Evolutionary conservation across 768 basidiomycete species (phyloP).

Genomic region (Russula dissimulans): DNA sequence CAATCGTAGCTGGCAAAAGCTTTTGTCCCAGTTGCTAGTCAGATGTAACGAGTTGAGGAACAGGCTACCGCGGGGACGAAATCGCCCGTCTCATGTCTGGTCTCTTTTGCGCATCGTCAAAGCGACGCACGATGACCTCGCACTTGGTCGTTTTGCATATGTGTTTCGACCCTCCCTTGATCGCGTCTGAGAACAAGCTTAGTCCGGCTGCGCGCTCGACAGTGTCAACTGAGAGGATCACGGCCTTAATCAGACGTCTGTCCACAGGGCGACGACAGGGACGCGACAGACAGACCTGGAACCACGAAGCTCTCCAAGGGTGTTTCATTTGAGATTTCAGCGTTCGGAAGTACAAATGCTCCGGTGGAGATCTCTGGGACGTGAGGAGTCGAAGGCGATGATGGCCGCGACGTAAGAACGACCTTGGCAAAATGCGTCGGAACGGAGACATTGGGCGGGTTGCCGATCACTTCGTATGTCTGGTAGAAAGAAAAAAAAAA

Average conservation of each 20-base stretch:
- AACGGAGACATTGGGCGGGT: conserved; percentile 81
- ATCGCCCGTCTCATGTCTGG: conserved; percentile 43
- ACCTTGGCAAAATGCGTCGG: conserved; percentile 99
- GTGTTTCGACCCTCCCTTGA: conserved; percentile 69
- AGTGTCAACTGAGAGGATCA: conserved; percentile 56
- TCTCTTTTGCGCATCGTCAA: conserved; percentile 83
- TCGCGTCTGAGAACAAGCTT: conserved; percentile 70
- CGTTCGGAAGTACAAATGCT: conserved; percentile 94
- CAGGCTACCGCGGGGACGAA: conserved; percentile 32
- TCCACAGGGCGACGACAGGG: neutral
- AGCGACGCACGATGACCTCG: conserved; percentile 76
- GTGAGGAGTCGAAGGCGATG: conserved; percentile 62
- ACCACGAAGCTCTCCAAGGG: conserved; percentile 73
- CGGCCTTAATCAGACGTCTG: neutral
- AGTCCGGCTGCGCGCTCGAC: conserved; percentile 89
- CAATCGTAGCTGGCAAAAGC: neutral
- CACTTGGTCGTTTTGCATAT: conserved; percentile 88
- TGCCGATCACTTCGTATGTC: conserved; percentile 93
- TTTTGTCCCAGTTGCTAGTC: neutral
- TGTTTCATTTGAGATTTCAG: conserved; percentile 78
- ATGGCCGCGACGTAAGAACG: conserved; percentile 66
- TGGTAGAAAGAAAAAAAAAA: conserved; percentile 24
- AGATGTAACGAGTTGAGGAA: neutral
- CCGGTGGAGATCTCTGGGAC: conserved; percentile 74
- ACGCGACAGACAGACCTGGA: conserved; percentile 46